Evolutionary conservation across 768 basidiomycete species (phyloP), one percentile per base, ranked within the genome.

Genomic region (Rhizopogon vulgaris): DNA sequence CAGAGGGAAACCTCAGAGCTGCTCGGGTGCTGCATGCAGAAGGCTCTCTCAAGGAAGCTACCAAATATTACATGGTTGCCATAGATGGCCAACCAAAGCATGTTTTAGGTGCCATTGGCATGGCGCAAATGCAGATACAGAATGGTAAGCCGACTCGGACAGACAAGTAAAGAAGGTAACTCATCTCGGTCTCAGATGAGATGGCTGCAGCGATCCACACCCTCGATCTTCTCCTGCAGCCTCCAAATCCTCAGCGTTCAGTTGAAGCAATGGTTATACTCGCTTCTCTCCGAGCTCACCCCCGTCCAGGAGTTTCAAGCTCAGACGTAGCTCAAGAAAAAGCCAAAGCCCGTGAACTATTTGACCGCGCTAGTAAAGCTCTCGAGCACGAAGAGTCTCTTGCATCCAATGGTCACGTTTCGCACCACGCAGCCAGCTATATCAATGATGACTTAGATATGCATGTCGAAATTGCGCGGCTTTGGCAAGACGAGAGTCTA

Each of bases 261-360:
- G 67, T 88, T 4, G 94, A 97, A 72, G 93, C 93, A 3, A 85
- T 83, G 8, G 86, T 87, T 14, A 85, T 94, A 70, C 84, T 96
- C 38, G 95, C 94, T 3, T 89, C 91, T 2, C 78, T 99, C 7
- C 83, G 91, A n/a, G 84, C 87, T 0, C 78, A 83, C 64, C 83
- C 87, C 3, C 82, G 93, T 51, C 88, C 88, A 2, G 90, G 87
- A 46, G 80, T 90, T 28, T 85, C 86, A 4, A 78, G 77, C 50
- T 75, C 83, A 2, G 94, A 97, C 51, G 69, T 85, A 37, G 72
- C 77, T 1, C 78, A 84, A 50, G 92, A 94, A 61, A 83, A 82
- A 52, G 60, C 72, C 4, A 79, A 79, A 45, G 92, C 95, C 1
- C 80, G 91, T 12, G 86, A 90, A 48, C 75, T 93, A 2, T 93